phyloP scores from a whole-genome alignment of 345 rosid genomes.

The Firmiana major region DNA sequence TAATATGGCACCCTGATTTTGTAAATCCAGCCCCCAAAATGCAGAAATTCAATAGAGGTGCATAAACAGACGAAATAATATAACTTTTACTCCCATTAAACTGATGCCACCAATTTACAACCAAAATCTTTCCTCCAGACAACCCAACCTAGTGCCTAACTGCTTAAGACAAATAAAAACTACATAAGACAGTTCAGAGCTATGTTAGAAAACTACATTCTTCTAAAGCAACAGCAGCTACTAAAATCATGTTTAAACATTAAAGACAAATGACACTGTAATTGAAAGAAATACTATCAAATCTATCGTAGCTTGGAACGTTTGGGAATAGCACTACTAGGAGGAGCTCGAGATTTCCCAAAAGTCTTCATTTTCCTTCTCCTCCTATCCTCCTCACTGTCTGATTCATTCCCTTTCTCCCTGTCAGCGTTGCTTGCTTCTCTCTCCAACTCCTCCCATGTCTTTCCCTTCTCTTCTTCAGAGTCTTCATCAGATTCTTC shows the following conservation, averaged over 20 bases:
- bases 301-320: slow-evolving; percentile 25
- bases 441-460: slow-evolving; percentile 97
- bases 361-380: slow-evolving; percentile 85
- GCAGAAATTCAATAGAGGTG: not conserved
- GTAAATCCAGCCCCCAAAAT: not conserved
- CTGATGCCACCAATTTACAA: slow-evolving; percentile 1
- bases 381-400: slow-evolving; percentile 91
- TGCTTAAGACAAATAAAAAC: not conserved
- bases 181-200: not conserved
- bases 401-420: slow-evolving; percentile 77
- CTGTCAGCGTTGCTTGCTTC: slow-evolving; percentile 94
- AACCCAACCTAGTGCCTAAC: not conserved
- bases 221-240: not conserved
- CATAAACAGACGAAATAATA: not conserved
- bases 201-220: not conserved
- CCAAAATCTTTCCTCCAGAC: not conserved
- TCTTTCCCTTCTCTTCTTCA: slow-evolving; percentile 91
- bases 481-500: slow-evolving; percentile 66
- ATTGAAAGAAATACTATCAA: not conserved
- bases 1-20: not conserved
- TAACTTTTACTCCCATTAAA: not conserved
- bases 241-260: not conserved
- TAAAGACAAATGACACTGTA: not conserved
- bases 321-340: slow-evolving; percentile 40
- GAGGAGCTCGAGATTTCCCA: slow-evolving; percentile 66